Base-by-base conservation (phyloP, 2,329 filamentous ascomycete genomes). In the Xylariaceae sp. region DNA sequence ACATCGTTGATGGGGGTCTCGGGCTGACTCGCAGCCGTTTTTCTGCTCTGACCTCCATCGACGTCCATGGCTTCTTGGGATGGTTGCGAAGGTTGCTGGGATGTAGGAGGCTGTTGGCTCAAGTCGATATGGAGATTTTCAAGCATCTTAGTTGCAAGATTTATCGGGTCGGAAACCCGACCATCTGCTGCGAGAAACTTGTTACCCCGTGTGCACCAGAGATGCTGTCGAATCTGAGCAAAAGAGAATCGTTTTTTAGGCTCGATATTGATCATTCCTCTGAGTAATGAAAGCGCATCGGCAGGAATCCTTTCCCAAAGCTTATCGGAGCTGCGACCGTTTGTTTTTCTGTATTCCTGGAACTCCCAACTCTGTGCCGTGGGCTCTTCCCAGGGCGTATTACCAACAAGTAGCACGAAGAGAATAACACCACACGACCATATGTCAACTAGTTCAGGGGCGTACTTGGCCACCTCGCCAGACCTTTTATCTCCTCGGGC, bases 401-500 rank as follows among this genome's bases (percentile, higher is more conserved):
- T 99, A 9, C 94, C 94, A 1, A 95, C 91, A 3, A 99, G 76
- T 3, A 99, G 76, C 34, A 97, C 94, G 67, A 99, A 99, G 3
- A 99, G 77, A n/a, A 99, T 95, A 49, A 99, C 91, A 32, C 94
- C 94, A 64, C 92, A 96, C 15, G 92, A 96, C 95, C 95, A 99
- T 53, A 99, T 86, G 67, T 99, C 94, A 36, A 89, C 89, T 40
- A 89, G 73, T 57, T 96, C 89, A 7, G 92, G 85, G 29, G 80
- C 79, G 67, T 92, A 92, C 51, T 87, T 84, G 45, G 68, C 65
- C 22, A 79, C 74, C 48, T 79, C 72, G 36, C 78, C 63, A 39
- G 78, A 68, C 45, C 69, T 73, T 67, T 76, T 78, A 55, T 78
- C 74, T 41, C 65, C 62, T 55, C 74, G 68, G 26, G 76, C 72